Evolutionary conservation across 164 flowering plant species (phyloP).

Genomic region (Vitis cinerea): DNA sequence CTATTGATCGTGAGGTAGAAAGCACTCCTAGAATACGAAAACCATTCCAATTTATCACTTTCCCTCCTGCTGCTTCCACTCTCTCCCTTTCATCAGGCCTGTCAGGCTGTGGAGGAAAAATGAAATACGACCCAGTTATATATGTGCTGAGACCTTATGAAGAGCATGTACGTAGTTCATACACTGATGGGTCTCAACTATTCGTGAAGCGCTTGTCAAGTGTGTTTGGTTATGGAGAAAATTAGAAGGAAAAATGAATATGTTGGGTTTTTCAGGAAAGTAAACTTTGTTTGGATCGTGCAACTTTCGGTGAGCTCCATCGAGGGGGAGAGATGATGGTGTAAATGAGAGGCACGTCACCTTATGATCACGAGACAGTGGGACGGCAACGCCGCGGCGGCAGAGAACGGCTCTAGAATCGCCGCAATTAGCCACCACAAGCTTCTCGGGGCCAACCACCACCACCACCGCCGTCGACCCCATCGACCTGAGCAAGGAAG

Average conservation of each 20-base stretch:
- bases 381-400: constrained; percentile 27
- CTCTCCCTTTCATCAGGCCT: constrained; percentile 34
- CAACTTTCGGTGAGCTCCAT: not conserved
- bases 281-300: too few species aligned
- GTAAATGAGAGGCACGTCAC: constrained; percentile 9
- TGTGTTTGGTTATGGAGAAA: too few species aligned
- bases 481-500: not conserved
- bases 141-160: too few species aligned
- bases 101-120: constrained; percentile 26
- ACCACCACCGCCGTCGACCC: constrained; percentile 38
- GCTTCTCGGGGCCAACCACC: constrained; percentile 24
- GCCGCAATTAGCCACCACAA: constrained; percentile 40
- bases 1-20: constrained; percentile 32
- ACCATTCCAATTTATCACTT: constrained; percentile 22
- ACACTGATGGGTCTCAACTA: too few species aligned
- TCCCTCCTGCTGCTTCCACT: constrained; percentile 37
- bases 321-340: not conserved
- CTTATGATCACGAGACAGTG: constrained; percentile 40
- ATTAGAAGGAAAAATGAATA: too few species aligned
- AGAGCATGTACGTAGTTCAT: too few species aligned
- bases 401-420: constrained; percentile 32
- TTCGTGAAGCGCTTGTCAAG: too few species aligned
- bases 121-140: too few species aligned
- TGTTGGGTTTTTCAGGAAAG: too few species aligned
- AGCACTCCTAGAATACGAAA: constrained; percentile 30